These are phyloP conservation scores for Diaporthe sp. DNA, from an alignment of 2,329 filamentous ascomycete genomes.

Conservation along the genomic window DNA sequence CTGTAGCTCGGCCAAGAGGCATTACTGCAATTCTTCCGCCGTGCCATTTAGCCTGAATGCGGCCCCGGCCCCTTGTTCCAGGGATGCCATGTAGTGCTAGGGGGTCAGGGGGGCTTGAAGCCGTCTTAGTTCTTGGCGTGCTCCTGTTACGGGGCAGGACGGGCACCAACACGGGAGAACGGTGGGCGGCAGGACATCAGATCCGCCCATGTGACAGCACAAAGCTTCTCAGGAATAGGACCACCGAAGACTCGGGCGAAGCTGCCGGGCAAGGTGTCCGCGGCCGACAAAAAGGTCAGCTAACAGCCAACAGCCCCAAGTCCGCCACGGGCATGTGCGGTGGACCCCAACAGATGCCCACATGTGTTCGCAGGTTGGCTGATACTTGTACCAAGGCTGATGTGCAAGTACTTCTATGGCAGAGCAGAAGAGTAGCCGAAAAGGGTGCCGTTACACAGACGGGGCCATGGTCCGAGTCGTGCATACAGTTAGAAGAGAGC, in stretches of 20 bases:
- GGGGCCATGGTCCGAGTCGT: conserved; percentile 16
- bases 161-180: conserved; percentile 14
- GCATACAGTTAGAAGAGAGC: not conserved
- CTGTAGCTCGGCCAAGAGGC: conserved; percentile 29
- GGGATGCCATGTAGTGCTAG: not conserved
- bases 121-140: conserved; percentile 20
- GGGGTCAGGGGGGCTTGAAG: conserved; percentile 16
- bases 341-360: conserved; percentile 4
- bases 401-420: not conserved
- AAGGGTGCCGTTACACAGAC: not conserved
- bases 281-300: not conserved
- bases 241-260: conserved; percentile 6
- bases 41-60: conserved; percentile 29
- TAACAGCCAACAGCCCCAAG: not conserved
- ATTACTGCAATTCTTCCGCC: conserved; percentile 19
- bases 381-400: not conserved
- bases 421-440: not conserved
- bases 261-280: not conserved
- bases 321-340: not conserved
- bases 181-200: conserved; percentile 5
- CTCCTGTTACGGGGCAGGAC: conserved; percentile 1
- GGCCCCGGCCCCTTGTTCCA: conserved; percentile 7
- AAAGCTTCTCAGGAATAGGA: not conserved
- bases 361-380: not conserved
- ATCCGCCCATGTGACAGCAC: conserved; percentile 23